phyloP scores from a whole-genome alignment of 805 yeast genomes.

The Starmerella riodocensis region DNA sequence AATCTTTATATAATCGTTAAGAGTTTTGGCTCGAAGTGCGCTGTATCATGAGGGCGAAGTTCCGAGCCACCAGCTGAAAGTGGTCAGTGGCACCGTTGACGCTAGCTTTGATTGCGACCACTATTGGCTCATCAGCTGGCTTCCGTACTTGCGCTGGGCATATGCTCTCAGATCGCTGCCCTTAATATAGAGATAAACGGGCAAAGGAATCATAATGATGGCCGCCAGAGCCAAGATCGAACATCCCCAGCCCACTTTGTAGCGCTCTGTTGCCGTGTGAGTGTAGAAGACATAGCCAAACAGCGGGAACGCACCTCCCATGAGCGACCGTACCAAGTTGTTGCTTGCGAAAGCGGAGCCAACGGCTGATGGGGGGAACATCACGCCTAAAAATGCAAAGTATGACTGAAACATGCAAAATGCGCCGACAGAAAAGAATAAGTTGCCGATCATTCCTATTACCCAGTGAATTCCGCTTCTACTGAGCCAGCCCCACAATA shows the following conservation, averaged over 20 bases:
- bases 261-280: conserved; percentile 29
- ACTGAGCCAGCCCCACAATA: conserved; percentile 49
- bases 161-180: conserved; percentile 9
- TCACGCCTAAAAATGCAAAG: conserved; percentile 37
- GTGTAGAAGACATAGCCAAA: conserved; percentile 49
- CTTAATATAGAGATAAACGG: conserved; percentile 23
- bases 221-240: conserved; percentile 35
- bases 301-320: conserved; percentile 49
- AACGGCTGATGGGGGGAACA: conserved; percentile 40
- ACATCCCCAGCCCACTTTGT: conserved; percentile 50
- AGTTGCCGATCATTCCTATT: conserved; percentile 36
- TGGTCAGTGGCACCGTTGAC: too few relatives aligned
- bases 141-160: conserved; percentile 11
- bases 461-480: conserved; percentile 39
- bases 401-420: conserved; percentile 41
- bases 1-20: too few relatives aligned
- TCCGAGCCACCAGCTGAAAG: too few relatives aligned
- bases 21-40: too few relatives aligned
- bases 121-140: too few relatives aligned
- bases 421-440: conserved; percentile 31
- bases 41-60: too few relatives aligned
- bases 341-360: conserved; percentile 48
- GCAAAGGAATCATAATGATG: conserved; percentile 36
- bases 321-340: conserved; percentile 36
- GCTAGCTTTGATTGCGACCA: too few relatives aligned